Evolutionary conservation across 495 filamentous ascomycete species (phyloP), one percentile per base, ranked within the genome.

Genomic region (Barbatosphaeria neglecta): DNA sequence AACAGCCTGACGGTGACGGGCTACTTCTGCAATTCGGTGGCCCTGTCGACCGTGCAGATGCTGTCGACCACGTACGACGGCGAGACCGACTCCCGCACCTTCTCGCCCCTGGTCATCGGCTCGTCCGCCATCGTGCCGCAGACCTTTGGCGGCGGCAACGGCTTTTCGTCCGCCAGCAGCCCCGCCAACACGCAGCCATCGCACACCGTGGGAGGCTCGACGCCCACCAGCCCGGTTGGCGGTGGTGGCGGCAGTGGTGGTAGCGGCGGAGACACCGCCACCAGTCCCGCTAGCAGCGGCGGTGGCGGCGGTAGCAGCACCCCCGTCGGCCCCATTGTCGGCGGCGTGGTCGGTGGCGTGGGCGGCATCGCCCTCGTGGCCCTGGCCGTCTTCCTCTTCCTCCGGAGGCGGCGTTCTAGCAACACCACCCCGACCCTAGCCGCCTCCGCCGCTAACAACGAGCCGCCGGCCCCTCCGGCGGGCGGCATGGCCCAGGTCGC

Each of bases 311-410:
- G 27, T 15, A 19, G 43, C 16, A 31, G 25, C 23, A 47, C 50
- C 3, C 54, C 54, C 31, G 44, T 64, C 23, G 57, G 54, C 17
- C 53, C 60, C n/a, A 59, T 68, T 23, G 61, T 56, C 20, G 65
- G 65, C 7, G 65, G 65, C 35, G 62, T 61, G n/a, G 63, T 66
- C 7, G 65, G 65, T 23, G 65, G 63, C 7, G 57, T 65, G 23
- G 64, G 35, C 9, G 56, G 42, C 4, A 46, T 60, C 4, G 51
- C 60, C 6, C 44, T 67, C 10, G 55, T 58, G 46, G 60, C 56
- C 1, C 35, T 62, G 6, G 59, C 35, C 10, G 54, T 58, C 27
- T 60, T 56, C 49, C 54, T 60, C 52, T 39, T 62, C 11, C 9
- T 62, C 23, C 59, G 54, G 11, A 35, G 13, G 31, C 1, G 13